A percentile compares a stretch with the other conserved stretches of the same genome.
Conservation (phyloP, 2,329 filamentous ascomycete genomes). For the Didymella sp. region DNA sequence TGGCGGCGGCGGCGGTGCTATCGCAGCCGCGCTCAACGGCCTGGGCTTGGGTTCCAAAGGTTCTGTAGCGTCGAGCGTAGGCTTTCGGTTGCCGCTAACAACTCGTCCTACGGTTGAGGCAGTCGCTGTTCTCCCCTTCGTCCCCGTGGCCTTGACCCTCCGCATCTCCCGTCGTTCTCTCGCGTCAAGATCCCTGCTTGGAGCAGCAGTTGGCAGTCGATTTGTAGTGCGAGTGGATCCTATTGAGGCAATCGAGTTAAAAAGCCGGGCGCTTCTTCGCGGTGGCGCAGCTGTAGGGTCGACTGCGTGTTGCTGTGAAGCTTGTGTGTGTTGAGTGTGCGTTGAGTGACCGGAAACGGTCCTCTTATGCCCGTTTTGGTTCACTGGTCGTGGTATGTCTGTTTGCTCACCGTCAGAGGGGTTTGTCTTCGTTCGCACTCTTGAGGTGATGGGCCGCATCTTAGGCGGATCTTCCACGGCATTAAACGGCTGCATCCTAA, state of each 20-base stretch:
- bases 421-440: conserved; percentile 49
- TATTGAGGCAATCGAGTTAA: conserved; percentile 60
- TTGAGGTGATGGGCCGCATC: conserved; percentile 50
- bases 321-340: conserved; percentile 42
- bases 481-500: conserved; percentile 44
- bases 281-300: conserved; percentile 54
- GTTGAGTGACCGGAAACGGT: conserved; percentile 83
- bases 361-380: conserved; percentile 74
- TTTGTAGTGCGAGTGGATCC: conserved; percentile 68
- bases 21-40: conserved; percentile 44
- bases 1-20: conserved; percentile 34
- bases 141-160: conserved; percentile 79
- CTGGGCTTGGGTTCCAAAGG: conserved; percentile 68
- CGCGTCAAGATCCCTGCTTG: conserved; percentile 61
- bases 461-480: conserved; percentile 47
- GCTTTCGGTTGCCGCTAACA: conserved; percentile 89
- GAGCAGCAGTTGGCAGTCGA: conserved; percentile 66
- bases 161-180: conserved; percentile 77
- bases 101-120: conserved; percentile 80
- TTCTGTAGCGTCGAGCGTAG: conserved; percentile 69
- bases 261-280: conserved; percentile 55
- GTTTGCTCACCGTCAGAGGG: conserved; percentile 50
- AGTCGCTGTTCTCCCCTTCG: conserved; percentile 68
- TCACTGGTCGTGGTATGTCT: conserved; percentile 47
- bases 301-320: conserved; percentile 29